Conservation (phyloP, 163 green algal species). For the Chlamydomonas reinhardtii region DNA sequence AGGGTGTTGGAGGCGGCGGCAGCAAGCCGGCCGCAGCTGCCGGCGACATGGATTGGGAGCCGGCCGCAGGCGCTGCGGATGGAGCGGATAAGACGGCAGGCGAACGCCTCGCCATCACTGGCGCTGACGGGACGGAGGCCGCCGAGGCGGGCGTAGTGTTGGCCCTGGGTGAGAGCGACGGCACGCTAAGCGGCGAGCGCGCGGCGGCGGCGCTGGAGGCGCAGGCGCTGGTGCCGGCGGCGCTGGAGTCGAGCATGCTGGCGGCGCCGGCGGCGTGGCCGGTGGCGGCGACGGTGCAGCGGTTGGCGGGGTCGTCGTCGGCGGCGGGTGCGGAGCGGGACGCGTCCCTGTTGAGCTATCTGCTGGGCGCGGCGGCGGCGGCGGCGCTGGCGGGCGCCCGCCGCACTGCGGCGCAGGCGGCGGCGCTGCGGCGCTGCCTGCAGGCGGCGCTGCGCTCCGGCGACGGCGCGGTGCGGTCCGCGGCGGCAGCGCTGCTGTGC, state of each 20-base stretch:
- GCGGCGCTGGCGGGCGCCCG: too few relatives aligned
- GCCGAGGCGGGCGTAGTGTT: not conserved
- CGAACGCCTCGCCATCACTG: not conserved
- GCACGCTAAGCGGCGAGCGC: not conserved
- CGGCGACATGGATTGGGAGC: conserved; percentile 26
- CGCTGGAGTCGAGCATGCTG: conserved; percentile 34
- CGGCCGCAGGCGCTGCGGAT: too few relatives aligned
- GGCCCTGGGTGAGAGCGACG: not conserved
- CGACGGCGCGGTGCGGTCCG: not conserved
- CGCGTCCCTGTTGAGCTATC: conserved; percentile 23
- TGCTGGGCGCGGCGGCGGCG: conserved; percentile 7
- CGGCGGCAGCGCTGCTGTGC: conserved; percentile 15
- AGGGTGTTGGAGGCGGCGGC: not conserved
- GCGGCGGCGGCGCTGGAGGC: not conserved
- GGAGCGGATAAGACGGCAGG: too few relatives aligned
- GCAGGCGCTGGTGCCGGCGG: conserved; percentile 19
- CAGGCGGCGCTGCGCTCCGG: conserved; percentile 15
- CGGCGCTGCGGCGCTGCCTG: conserved; percentile 40
- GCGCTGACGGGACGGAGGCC: not conserved
- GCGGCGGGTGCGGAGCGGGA: conserved; percentile 19
- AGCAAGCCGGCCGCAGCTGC: not conserved
- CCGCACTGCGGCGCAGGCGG: not conserved
- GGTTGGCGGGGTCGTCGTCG: conserved; percentile 7
- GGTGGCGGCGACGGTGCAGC: conserved; percentile 21
- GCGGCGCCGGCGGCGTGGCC: conserved; percentile 36